Evolutionary conservation across 345 rosid genomes (phyloP).

Genomic region (Pelargonium nanum): DNA sequence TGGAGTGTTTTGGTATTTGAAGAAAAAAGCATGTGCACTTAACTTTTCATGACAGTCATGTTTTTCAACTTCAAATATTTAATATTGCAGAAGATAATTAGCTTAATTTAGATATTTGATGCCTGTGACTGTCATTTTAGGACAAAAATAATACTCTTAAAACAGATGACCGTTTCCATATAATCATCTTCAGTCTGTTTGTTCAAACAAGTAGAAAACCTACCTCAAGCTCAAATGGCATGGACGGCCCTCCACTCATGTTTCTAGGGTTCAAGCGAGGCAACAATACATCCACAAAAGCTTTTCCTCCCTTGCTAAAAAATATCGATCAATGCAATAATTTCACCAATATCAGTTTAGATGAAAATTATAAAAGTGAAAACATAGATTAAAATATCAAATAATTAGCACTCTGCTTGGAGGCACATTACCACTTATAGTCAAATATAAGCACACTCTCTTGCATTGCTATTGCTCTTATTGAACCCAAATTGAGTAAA

Average conservation of each 20-base stretch:
- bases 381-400: neutral
- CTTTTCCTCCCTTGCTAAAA: constrained; percentile 76
- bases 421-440: constrained; percentile 48
- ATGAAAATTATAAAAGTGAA: no score
- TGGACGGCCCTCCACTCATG: constrained; percentile 65
- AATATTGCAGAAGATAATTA: neutral
- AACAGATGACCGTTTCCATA: neutral
- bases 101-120: neutral
- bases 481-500: constrained; percentile 73
- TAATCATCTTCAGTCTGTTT: neutral
- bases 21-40: no score
- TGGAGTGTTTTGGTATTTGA: no score
- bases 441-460: constrained; percentile 77
- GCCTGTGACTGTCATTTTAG: neutral
- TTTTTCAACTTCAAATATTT: neutral
- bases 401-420: neutral
- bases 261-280: constrained; percentile 57
- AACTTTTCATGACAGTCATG: no score
- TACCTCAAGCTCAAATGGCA: constrained; percentile 98
- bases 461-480: constrained; percentile 82
- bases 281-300: constrained; percentile 67
- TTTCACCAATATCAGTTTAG: neutral
- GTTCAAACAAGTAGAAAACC: constrained; percentile 10
- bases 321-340: neutral
- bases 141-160: no score